Evolutionary conservation across 192 early-diverging fungal species (phyloP).

Genomic region (Backusella circina): DNA sequence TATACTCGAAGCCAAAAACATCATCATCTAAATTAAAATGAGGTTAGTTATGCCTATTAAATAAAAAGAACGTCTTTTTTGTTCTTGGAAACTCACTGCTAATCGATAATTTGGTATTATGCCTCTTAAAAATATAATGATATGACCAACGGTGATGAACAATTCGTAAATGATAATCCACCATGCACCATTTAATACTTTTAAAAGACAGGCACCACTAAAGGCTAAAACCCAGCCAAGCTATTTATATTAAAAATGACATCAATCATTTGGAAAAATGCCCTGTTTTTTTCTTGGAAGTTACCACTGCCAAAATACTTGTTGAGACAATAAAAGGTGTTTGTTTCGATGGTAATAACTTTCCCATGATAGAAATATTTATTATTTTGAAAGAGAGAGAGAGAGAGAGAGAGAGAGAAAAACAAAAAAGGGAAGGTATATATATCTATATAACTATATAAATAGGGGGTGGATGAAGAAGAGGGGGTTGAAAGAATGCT

Average conservation of each 20-base stretch:
- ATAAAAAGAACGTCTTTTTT: not conserved
- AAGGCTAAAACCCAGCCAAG: conserved; percentile 7
- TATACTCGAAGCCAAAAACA: conserved; percentile 18
- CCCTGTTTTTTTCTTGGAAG: not conserved
- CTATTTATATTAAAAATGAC: not conserved
- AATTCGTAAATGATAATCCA: conserved; percentile 24
- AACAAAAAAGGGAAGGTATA: not conserved
- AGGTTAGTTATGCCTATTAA: not conserved
- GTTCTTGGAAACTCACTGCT: conserved; percentile 7
- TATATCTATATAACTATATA: not conserved
- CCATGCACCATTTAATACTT: conserved; percentile 21
- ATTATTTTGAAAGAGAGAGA: not conserved
- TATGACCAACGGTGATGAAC: not conserved
- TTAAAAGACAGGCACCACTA: conserved; percentile 12
- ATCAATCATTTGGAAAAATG: not conserved
- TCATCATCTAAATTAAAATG: conserved; percentile 10
- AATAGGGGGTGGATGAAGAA: not conserved
- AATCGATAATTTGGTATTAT: conserved; percentile 6
- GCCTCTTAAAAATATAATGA: conserved; percentile 6
- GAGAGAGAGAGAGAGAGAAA: not conserved
- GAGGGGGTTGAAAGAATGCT: not conserved
- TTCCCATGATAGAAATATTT: not conserved
- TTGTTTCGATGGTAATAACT: not conserved
- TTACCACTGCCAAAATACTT: not conserved
- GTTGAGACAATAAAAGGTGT: not conserved